These are phyloP conservation scores for Pelargonium nanum DNA, from an alignment of 345 rosid species.

Conservation along the genomic window DNA sequence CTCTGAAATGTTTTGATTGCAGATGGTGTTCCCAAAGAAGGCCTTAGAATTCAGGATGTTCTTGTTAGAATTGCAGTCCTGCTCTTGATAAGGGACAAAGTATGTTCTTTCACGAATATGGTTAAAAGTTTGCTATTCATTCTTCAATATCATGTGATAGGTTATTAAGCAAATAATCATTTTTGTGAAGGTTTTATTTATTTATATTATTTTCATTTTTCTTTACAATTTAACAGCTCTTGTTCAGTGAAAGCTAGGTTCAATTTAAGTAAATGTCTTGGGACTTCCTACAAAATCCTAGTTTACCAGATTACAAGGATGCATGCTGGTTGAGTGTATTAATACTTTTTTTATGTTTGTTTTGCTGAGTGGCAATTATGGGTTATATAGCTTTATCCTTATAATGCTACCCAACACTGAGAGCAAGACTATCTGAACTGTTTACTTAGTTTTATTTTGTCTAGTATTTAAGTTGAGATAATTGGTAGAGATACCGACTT, in stretches of 20 bases:
- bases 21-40: conserved; percentile 99
- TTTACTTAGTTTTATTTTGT: too few species aligned
- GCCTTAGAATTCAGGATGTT: conserved; percentile 85
- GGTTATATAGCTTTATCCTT: too few species aligned
- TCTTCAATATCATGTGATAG: not conserved
- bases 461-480: too few species aligned
- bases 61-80: conserved; percentile 71
- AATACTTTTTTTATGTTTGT: too few species aligned
- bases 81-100: conserved; percentile 66
- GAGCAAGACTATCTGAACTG: too few species aligned
- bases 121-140: not conserved
- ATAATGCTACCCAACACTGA: too few species aligned
- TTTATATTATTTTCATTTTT: too few species aligned
- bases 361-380: too few species aligned
- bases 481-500: too few species aligned
- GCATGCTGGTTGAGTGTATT: not conserved
- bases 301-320: not conserved
- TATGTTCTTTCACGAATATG: conserved; percentile 17
- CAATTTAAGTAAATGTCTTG: too few species aligned
- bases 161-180: not conserved
- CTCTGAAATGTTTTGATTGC: conserved; percentile 20
- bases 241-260: not conserved
- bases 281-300: not conserved
- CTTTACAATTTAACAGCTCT: not conserved
- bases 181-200: not conserved